A percentile compares a stretch with the other conserved stretches of the same genome.
These are phyloP conservation scores for Daldinia childiae DNA, from an alignment of 495 filamentous ascomycete species.

Conservation along the genomic window DNA sequence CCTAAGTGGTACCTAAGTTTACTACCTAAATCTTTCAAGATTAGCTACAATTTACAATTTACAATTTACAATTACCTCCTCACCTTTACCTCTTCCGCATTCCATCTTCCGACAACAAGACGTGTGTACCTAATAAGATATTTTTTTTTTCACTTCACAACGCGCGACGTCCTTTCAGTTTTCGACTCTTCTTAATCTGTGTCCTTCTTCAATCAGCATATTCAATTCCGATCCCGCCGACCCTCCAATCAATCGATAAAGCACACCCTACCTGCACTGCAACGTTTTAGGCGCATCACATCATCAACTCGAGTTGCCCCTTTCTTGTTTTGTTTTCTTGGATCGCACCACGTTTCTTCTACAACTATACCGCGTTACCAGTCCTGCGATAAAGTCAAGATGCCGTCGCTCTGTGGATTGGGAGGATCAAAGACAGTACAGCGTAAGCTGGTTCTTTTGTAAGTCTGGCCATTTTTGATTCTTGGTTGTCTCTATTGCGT, in stretches of 20 bases:
- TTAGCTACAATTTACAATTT: slow-evolving; percentile 19
- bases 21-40: slow-evolving; percentile 13
- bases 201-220: slow-evolving; percentile 6
- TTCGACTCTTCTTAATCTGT: background rate
- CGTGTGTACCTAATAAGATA: background rate
- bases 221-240: slow-evolving; percentile 25
- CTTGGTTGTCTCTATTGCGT: slow-evolving; percentile 17
- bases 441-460: slow-evolving; percentile 98
- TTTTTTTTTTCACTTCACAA: background rate
- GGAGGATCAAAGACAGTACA: slow-evolving; percentile 80
- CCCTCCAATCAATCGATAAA: slow-evolving; percentile 23
- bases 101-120: slow-evolving; percentile 28
- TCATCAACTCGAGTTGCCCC: slow-evolving; percentile 26
- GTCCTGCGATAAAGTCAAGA: slow-evolving; percentile 40
- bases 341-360: background rate
- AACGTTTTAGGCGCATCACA: slow-evolving; percentile 39
- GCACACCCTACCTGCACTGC: slow-evolving; percentile 27
- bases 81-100: slow-evolving; percentile 30
- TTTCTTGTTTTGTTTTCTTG: slow-evolving; percentile 18
- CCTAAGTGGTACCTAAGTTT: background rate
- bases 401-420: slow-evolving; percentile 65
- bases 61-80: slow-evolving; percentile 13
- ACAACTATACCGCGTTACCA: background rate
- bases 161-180: background rate
- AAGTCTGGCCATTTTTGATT: slow-evolving; percentile 51